Evolutionary conservation across 495 filamentous ascomycete species (phyloP), one percentile per base, ranked within the genome.

Genomic region (Aspergillus avenaceus): DNA sequence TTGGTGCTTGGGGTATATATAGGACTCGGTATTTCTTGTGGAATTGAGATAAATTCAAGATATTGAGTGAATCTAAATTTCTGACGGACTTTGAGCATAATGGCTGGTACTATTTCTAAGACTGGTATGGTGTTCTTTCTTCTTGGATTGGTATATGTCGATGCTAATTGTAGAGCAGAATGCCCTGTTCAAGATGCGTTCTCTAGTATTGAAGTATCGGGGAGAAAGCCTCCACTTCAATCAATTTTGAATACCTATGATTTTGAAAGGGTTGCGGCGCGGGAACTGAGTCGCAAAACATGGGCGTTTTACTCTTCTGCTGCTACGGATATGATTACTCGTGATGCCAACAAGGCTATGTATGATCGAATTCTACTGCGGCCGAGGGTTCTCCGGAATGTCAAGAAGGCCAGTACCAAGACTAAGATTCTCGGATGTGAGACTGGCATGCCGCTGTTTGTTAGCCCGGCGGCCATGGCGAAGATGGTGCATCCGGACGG

Each of bases 261-360:
- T 63, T 88, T 91, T 67, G 78, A 81, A 54, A 25, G 60, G n/a
- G 76, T 78, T 8, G 85, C 87, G 4, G 60, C 64, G 13, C 63
- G 66, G 6, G 76, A 71, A 26, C 65, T 86, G 24, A 73, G 74
- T 13, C 61, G 73, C 9, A 91, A 89, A 60, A 76, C 86, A 38
- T 86, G 82, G 77, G 87, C 86, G 0, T 92, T 86, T 63, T 80
- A 84, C 56, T 83, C 80, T 27, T 84, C 82, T 8, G 86, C 86
- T 5, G 87, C 88, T 1, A 87, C 84, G 4, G 86, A 90, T 61
- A 68, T 79, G 0, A 56, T 83, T 46, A 84, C 86, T 0, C 74
- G 77, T 45, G 51, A 67, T 3, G 64, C 70, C 23, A 82, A 82
- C 54, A 64, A 64, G 8, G 34, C 46, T 0, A 59, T 65, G 18